Conservation (phyloP, 345 rosid genomes). For the Triadica sebifera region DNA sequence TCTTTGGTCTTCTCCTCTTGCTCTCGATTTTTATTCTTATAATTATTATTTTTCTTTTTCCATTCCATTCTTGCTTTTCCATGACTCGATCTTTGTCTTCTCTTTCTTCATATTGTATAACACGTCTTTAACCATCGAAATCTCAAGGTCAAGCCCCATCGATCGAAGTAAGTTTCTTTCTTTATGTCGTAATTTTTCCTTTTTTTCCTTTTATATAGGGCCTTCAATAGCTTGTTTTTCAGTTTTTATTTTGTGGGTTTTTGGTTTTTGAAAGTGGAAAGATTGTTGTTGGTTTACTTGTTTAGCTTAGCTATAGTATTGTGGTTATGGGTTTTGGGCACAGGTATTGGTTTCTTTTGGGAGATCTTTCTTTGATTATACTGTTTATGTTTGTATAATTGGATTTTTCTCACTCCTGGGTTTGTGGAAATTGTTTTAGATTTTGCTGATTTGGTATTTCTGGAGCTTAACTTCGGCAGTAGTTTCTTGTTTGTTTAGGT, state of each 20-base stretch:
- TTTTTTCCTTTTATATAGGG: too few relatives aligned
- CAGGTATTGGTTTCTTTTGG: not conserved
- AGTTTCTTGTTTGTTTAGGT: too few relatives aligned
- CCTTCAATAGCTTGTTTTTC: too few relatives aligned
- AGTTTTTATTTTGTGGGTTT: too few relatives aligned
- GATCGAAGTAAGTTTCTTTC: not conserved
- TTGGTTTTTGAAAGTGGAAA: too few relatives aligned
- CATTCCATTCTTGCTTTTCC: not conserved
- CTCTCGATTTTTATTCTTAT: too few relatives aligned
- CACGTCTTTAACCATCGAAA: not conserved
- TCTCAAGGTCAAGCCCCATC: not conserved
- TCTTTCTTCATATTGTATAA: not conserved
- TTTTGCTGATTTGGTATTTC: not conserved
- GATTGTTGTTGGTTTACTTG: not conserved
- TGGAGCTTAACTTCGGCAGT: not conserved
- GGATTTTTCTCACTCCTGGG: not conserved
- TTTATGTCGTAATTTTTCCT: too few relatives aligned
- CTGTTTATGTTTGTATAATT: not conserved
- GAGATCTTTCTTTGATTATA: too few relatives aligned
- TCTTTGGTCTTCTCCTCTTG: not conserved
- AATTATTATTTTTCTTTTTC: too few relatives aligned
- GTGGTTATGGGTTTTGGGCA: not conserved
- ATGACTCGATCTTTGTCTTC: slow-evolving; percentile 3
- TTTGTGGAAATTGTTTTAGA: not conserved
- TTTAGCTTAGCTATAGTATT: too few relatives aligned